phyloP scores from a whole-genome alignment of 2,329 filamentous ascomycete species.

The Aspergillus felis region DNA sequence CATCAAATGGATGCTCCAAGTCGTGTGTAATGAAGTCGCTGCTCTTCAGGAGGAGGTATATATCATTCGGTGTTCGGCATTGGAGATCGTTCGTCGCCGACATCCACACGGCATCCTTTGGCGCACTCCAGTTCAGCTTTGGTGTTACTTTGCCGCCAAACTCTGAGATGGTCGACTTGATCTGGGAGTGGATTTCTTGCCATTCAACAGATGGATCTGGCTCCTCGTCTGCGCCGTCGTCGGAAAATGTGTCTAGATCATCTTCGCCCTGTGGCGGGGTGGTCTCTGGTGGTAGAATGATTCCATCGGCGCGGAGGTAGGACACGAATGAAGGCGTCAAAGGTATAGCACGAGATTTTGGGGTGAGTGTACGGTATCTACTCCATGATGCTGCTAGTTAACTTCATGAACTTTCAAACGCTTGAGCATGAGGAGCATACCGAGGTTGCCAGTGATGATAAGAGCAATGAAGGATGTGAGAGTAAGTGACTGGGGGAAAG shows the following conservation, averaged over 20 bases:
- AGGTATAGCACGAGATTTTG: constrained; percentile 81
- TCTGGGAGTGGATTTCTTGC: constrained; percentile 69
- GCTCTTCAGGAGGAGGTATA: constrained; percentile 90
- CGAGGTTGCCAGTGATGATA: constrained; percentile 88
- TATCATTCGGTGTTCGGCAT: constrained; percentile 81
- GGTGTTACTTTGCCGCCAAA: constrained; percentile 83
- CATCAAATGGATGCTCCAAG: constrained; percentile 87
- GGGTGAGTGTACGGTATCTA: constrained; percentile 73
- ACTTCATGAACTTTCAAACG: neutral
- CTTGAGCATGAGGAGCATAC: constrained; percentile 38
- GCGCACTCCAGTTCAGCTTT: constrained; percentile 96
- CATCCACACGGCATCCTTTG: constrained; percentile 95
- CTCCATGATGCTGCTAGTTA: constrained; percentile 8
- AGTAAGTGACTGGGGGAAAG: constrained; percentile 79
- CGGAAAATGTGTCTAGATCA: constrained; percentile 49
- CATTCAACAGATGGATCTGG: constrained; percentile 54
- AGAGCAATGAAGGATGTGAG: constrained; percentile 90
- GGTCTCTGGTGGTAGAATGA: constrained; percentile 64
- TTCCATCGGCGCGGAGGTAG: constrained; percentile 89
- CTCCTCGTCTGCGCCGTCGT: constrained; percentile 56
- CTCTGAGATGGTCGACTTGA: constrained; percentile 72
- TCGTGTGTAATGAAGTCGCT: constrained; percentile 95
- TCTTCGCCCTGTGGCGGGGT: constrained; percentile 31
- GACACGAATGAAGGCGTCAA: constrained; percentile 71
- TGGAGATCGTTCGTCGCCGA: constrained; percentile 82